Percentiles rank a stretch among this genome's conserved stretches.
phyloP scores from a whole-genome alignment of 2,329 filamentous ascomycete genomes.

The Emydomyces testavorans region DNA sequence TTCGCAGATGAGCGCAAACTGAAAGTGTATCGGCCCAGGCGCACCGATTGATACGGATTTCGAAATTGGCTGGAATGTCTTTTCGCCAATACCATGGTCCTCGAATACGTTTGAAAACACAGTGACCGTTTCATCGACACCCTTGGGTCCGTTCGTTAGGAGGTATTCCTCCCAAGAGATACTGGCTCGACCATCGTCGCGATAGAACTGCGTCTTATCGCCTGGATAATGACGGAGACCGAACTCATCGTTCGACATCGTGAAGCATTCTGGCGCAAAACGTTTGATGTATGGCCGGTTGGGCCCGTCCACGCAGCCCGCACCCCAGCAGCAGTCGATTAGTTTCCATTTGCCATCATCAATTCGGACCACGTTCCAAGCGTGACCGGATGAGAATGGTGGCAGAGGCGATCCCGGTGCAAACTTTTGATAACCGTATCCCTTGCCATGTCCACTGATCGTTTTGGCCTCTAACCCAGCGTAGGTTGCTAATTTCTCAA shows the following conservation, averaged over 20 bases:
- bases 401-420: slow-evolving; percentile 55
- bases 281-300: slow-evolving; percentile 51
- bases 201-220: slow-evolving; percentile 55
- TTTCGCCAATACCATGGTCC: slow-evolving; percentile 42
- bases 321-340: slow-evolving; percentile 86
- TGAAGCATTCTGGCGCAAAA: slow-evolving; percentile 55
- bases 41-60: slow-evolving; percentile 52
- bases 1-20: slow-evolving; percentile 65
- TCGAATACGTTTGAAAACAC: slow-evolving; percentile 40
- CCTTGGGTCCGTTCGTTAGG: slow-evolving; percentile 43
- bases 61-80: slow-evolving; percentile 50
- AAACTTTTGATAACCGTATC: slow-evolving; percentile 58
- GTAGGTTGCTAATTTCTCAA: slow-evolving; percentile 62
- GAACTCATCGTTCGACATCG: slow-evolving; percentile 64
- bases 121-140: slow-evolving; percentile 32
- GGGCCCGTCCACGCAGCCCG: slow-evolving; percentile 52
- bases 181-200: slow-evolving; percentile 52
- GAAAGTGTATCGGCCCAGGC: slow-evolving; percentile 55
- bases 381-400: slow-evolving; percentile 55
- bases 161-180: slow-evolving; percentile 75
- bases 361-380: slow-evolving; percentile 87
- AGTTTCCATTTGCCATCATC: slow-evolving; percentile 85
- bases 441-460: slow-evolving; percentile 73
- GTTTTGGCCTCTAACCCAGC: slow-evolving; percentile 69
- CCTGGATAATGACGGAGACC: slow-evolving; percentile 67